phyloP scores from a whole-genome alignment of 2,329 filamentous ascomycete genomes.

The Nemania sp. region DNA sequence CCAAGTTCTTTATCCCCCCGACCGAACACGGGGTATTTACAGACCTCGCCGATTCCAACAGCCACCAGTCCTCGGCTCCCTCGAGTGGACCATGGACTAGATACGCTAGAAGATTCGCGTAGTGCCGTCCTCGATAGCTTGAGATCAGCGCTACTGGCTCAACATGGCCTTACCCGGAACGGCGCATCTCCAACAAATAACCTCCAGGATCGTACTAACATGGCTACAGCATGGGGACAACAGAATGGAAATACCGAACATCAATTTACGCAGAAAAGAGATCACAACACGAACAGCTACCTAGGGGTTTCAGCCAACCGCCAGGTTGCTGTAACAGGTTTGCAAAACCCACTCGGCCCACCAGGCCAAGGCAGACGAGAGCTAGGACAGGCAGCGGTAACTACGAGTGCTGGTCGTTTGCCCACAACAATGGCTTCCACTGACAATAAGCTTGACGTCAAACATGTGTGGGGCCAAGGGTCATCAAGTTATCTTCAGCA shows the following conservation, averaged over 20 bases:
- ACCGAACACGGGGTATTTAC: constrained; percentile 16
- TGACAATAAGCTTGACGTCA: constrained; percentile 31
- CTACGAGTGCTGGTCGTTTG: constrained; percentile 8
- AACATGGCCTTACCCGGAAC: constrained; percentile 43
- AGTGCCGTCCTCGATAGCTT: constrained; percentile 47
- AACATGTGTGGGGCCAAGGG: constrained; percentile 27
- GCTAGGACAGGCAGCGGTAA: constrained; percentile 11
- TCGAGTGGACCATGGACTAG: constrained; percentile 27
- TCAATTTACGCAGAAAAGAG: constrained; percentile 7
- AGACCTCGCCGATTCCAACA: constrained; percentile 10
- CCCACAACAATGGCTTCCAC: constrained; percentile 24
- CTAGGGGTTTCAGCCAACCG: constrained; percentile 40
- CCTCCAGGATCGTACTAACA: constrained; percentile 20
- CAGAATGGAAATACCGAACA: constrained; percentile 24
- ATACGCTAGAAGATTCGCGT: constrained; percentile 41
- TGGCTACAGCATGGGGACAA: constrained; percentile 35
- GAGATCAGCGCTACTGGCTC: constrained; percentile 44
- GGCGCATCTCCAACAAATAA: constrained; percentile 30
- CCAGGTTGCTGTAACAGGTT: constrained; percentile 17
- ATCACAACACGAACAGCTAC: constrained; percentile 28
- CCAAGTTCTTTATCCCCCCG: constrained; percentile 24
- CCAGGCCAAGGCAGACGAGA: constrained; percentile 35
- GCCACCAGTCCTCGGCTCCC: constrained; percentile 28
- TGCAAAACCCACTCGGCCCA: constrained; percentile 39
- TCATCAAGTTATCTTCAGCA: constrained; percentile 35